These are phyloP conservation scores for Rutidosis leptorrhynchoides DNA, from an alignment of 129 eudicot species.

Conservation along the genomic window DNA sequence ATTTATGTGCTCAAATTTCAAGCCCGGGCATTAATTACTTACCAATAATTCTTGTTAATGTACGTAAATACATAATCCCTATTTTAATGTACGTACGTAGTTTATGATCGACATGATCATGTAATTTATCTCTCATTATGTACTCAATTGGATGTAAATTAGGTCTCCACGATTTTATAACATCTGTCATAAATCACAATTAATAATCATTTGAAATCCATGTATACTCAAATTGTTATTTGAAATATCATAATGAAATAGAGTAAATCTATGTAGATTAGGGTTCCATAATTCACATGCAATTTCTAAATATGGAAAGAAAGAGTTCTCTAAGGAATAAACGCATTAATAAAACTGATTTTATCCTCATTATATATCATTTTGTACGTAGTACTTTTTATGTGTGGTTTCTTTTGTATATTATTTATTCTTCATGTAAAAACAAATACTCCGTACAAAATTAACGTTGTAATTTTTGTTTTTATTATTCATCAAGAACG, in stretches of 20 bases:
- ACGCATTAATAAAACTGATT: constrained; percentile 8
- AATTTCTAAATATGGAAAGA: constrained; percentile 29
- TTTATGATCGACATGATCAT: constrained; percentile 10
- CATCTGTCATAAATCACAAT: background rate
- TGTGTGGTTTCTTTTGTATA: constrained; percentile 22
- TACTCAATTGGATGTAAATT: constrained; percentile 18
- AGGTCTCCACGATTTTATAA: constrained; percentile 2
- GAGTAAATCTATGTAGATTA: constrained; percentile 10
- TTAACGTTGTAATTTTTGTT: background rate
- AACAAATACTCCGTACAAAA: background rate
- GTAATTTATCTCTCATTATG: constrained; percentile 12
- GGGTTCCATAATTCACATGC: constrained; percentile 13
- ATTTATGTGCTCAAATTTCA: background rate
- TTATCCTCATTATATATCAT: constrained; percentile 6
- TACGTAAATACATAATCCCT: background rate
- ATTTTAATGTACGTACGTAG: background rate
- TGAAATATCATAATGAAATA: background rate
- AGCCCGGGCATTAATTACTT: background rate
- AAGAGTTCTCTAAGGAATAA: constrained; percentile 31
- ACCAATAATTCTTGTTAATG: background rate
- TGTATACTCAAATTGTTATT: no score
- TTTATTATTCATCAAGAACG: no score
- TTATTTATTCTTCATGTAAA: constrained; percentile 9
- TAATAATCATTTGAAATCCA: background rate
- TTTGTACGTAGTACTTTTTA: constrained; percentile 24